Percentiles rank a stretch among this genome's conserved stretches.
phyloP scores from a whole-genome alignment of 2,329 filamentous ascomycete genomes.

The Fusarium globosum region DNA sequence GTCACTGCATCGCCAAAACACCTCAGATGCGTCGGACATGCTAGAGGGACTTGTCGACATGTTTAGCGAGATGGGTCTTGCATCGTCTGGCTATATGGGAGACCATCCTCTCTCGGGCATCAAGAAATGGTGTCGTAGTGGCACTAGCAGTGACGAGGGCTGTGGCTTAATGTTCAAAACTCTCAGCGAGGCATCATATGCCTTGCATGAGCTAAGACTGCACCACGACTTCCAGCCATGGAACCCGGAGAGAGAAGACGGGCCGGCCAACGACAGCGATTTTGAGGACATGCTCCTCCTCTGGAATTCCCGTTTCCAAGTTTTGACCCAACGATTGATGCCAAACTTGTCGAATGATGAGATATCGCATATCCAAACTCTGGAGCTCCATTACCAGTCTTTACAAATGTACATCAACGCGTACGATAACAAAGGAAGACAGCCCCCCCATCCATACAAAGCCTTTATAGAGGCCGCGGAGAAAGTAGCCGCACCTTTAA shows the following conservation, averaged over 20 bases:
- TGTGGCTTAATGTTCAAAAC: no score
- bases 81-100: neutral
- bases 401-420: neutral
- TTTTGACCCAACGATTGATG: neutral
- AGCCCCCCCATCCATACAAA: neutral
- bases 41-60: neutral
- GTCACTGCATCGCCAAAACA: neutral
- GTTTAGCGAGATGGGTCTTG: neutral
- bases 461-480: constrained; percentile 3
- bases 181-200: neutral
- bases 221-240: constrained; percentile 8
- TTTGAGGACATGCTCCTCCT: neutral
- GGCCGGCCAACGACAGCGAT: accelerated
- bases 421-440: neutral
- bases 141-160: no score
- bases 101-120: neutral
- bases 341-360: neutral
- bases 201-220: neutral
- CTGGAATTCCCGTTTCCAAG: neutral
- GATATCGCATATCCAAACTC: neutral
- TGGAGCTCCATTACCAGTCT: neutral
- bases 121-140: neutral
- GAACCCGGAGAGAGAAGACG: neutral
- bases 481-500: neutral
- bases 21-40: accelerated